These are phyloP conservation scores for Pyricularia sp. DNA, from an alignment of 2,329 filamentous ascomycete genomes.

Conservation along the genomic window DNA sequence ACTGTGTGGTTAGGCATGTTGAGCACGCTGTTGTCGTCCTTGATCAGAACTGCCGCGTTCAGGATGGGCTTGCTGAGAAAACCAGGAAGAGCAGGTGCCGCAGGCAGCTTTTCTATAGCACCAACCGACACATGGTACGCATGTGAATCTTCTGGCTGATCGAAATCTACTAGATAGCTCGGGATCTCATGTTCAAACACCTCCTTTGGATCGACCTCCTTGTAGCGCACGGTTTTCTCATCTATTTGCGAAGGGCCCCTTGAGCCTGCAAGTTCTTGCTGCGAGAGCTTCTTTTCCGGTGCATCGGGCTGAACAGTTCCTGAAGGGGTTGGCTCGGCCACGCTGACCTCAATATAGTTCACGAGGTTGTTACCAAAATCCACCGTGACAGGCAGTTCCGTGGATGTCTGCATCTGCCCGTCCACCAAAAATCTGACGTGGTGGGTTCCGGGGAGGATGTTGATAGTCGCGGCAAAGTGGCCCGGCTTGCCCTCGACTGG, in stretches of 20 bases:
- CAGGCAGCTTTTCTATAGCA: conserved; percentile 70
- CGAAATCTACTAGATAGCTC: conserved; percentile 76
- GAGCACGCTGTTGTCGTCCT: conserved; percentile 95
- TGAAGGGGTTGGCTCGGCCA: conserved; percentile 32
- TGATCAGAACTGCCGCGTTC: conserved; percentile 84
- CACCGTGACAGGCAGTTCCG: conserved; percentile 83
- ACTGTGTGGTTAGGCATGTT: conserved; percentile 97
- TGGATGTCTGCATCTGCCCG: conserved; percentile 82
- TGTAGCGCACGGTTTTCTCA: conserved; percentile 41
- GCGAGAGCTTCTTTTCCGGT: conserved; percentile 17
- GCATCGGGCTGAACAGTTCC: conserved; percentile 37
- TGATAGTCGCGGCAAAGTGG: conserved; percentile 66
- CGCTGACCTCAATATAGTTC: conserved; percentile 92
- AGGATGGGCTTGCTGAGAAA: conserved; percentile 93
- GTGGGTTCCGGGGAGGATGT: conserved; percentile 86
- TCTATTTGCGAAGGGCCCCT: conserved; percentile 22
- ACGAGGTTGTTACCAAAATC: conserved; percentile 97
- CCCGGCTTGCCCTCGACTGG: conserved; percentile 54
- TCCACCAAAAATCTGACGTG: conserved; percentile 96
- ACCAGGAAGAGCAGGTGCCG: conserved; percentile 76
- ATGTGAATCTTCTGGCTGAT: conserved; percentile 70
- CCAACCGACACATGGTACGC: conserved; percentile 65
- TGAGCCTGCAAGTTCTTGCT: conserved; percentile 16
- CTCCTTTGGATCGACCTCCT: conserved; percentile 42
- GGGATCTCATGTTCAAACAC: conserved; percentile 69